Evolutionary conservation across 2,329 filamentous ascomycete genomes (phyloP).

Genomic region (Pseudocercospora musae): DNA sequence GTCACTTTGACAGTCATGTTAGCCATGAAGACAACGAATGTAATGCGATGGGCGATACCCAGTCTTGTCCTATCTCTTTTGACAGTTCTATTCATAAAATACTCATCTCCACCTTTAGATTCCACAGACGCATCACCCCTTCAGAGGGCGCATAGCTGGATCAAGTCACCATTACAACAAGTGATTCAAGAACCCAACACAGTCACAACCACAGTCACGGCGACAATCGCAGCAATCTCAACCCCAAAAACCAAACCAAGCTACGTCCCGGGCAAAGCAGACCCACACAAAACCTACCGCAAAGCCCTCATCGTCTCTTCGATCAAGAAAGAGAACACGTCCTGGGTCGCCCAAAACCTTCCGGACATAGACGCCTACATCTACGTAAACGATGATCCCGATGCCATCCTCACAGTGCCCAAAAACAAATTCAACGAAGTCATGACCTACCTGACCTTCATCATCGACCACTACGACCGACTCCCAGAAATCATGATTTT

Average conservation of each 20-base stretch:
- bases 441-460: slow-evolving; percentile 7
- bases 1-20: background rate
- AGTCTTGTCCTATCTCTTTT: background rate
- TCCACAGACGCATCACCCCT: background rate
- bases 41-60: background rate
- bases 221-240: background rate
- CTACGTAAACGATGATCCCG: slow-evolving; percentile 6
- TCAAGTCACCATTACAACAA: slow-evolving; percentile 1
- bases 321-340: slow-evolving; percentile 5
- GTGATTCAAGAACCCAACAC: background rate
- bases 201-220: background rate
- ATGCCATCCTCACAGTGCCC: slow-evolving; percentile 3
- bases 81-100: background rate
- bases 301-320: slow-evolving; percentile 6
- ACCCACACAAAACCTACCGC: background rate
- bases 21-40: background rate
- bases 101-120: background rate
- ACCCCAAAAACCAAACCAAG: slow-evolving; percentile 2
- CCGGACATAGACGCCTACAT: slow-evolving; percentile 1
- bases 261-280: slow-evolving; percentile 3
- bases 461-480: slow-evolving; percentile 8
- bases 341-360: background rate
- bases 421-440: slow-evolving; percentile 8
- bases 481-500: slow-evolving; percentile 8
- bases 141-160: background rate